Evolutionary conservation across 83 land plant genomes (phyloP).

Genomic region (Thuja plicata): DNA sequence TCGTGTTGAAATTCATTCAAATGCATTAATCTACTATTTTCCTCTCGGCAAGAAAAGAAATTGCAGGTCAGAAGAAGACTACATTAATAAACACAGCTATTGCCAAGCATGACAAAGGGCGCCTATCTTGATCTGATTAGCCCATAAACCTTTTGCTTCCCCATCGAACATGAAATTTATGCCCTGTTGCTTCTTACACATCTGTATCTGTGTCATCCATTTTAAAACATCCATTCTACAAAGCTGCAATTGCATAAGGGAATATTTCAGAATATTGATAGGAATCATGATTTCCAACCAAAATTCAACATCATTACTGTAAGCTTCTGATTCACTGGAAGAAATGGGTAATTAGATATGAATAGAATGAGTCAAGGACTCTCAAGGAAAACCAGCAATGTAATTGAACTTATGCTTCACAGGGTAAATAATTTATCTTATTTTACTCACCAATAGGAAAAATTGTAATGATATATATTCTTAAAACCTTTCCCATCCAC

Average conservation of each 20-base stretch:
- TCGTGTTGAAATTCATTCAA: background rate
- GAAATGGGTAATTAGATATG: background rate
- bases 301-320: background rate
- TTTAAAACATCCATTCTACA: background rate
- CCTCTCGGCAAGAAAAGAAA: background rate
- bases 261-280: background rate
- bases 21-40: background rate
- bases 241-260: background rate
- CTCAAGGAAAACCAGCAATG: background rate
- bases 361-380: background rate
- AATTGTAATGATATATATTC: background rate
- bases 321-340: background rate
- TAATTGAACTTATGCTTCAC: background rate
- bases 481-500: background rate
- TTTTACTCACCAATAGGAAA: background rate
- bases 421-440: background rate
- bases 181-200: background rate
- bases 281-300: background rate
- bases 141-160: background rate
- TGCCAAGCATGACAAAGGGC: background rate
- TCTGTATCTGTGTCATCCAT: background rate
- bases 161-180: background rate
- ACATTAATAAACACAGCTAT: background rate
- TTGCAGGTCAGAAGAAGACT: background rate
- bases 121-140: background rate